Conservation (phyloP, 2,329 filamentous ascomycete species). For the Rutstroemia sp. region DNA sequence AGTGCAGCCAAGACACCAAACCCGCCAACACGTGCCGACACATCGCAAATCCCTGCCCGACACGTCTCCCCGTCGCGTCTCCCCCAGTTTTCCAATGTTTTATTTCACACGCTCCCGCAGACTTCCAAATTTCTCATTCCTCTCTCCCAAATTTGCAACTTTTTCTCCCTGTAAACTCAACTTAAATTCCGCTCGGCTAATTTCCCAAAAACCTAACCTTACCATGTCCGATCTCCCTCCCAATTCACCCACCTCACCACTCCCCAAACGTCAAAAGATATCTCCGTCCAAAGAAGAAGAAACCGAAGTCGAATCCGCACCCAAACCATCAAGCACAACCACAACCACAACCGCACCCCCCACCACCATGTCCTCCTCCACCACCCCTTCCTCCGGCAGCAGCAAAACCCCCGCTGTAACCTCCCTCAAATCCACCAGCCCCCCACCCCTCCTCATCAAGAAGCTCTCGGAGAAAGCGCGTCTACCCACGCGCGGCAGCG, state of each 20-base stretch:
- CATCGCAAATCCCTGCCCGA: too few species aligned
- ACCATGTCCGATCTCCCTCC: slow-evolving; percentile 2
- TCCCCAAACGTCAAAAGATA: slow-evolving; percentile 10
- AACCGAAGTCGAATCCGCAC: neutral
- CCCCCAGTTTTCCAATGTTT: too few species aligned
- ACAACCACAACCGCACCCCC: neutral
- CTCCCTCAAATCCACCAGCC: slow-evolving; percentile 11
- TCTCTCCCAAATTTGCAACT: too few species aligned
- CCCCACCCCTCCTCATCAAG: slow-evolving; percentile 52
- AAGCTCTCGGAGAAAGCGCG: slow-evolving; percentile 75
- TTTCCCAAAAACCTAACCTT: neutral
- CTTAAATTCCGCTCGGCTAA: neutral
- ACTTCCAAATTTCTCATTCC: too few species aligned
- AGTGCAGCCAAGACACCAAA: too few species aligned
- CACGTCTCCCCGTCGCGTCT: too few species aligned
- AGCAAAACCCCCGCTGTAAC: slow-evolving; percentile 10
- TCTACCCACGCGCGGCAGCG: slow-evolving; percentile 80
- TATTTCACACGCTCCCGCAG: too few species aligned
- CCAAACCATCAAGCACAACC: neutral
- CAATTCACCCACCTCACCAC: slow-evolving; percentile 1
- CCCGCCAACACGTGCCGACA: too few species aligned
- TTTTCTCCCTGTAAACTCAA: neutral
- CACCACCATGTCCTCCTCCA: slow-evolving; percentile 1
- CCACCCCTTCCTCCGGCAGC: neutral
- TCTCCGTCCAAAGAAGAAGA: neutral